These are phyloP conservation scores for Tulasnella sp. DNA, from an alignment of 768 basidiomycete species.

Conservation along the genomic window DNA sequence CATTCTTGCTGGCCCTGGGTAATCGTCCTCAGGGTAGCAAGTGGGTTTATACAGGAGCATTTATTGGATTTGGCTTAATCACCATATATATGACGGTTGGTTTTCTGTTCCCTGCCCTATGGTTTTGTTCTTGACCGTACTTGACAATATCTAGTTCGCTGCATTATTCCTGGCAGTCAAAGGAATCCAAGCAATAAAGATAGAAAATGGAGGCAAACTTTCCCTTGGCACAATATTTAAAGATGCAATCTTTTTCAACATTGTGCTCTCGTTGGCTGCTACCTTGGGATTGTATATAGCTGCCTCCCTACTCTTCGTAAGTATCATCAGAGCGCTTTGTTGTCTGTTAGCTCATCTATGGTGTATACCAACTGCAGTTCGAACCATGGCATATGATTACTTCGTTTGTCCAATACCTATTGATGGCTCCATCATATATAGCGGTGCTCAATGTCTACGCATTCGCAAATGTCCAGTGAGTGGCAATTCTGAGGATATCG, in stretches of 20 bases:
- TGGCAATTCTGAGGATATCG: too few species aligned
- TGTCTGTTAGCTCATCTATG: not conserved
- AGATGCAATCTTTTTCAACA: slow-evolving; percentile 73
- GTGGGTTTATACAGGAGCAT: slow-evolving; percentile 71
- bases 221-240: slow-evolving; percentile 49
- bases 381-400: slow-evolving; percentile 99
- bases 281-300: slow-evolving; percentile 83
- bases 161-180: slow-evolving; percentile 76
- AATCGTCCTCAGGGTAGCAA: slow-evolving; percentile 86
- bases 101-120: slow-evolving; percentile 5
- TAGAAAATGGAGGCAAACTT: slow-evolving; percentile 31
- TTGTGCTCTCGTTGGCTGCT: slow-evolving; percentile 72
- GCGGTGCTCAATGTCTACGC: slow-evolving; percentile 86
- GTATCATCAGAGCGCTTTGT: slow-evolving; percentile 26
- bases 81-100: slow-evolving; percentile 93
- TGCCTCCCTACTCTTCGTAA: slow-evolving; percentile 70
- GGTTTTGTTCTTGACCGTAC: not conserved
- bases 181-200: slow-evolving; percentile 50
- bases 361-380: slow-evolving; percentile 37
- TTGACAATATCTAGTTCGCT: slow-evolving; percentile 36
- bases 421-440: slow-evolving; percentile 91
- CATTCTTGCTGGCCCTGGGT: slow-evolving; percentile 77
- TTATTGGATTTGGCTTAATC: slow-evolving; percentile 78
- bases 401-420: slow-evolving; percentile 80
- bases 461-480: slow-evolving; percentile 67